Evolutionary conservation across 345 rosid species (phyloP).

Genomic region (Schrenkiella parvula): DNA sequence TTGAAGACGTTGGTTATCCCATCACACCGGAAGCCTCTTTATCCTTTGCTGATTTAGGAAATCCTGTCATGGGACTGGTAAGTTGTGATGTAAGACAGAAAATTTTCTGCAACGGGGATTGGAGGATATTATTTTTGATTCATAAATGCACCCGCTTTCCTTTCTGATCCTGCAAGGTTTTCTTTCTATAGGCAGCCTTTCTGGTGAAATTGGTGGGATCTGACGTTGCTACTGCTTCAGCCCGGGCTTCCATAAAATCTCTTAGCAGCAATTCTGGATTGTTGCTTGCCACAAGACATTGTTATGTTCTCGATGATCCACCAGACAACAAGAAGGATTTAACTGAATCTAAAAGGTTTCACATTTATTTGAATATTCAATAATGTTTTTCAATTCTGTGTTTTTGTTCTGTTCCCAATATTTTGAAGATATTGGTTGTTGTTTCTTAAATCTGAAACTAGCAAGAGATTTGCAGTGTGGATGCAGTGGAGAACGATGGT

Average conservation of each 20-base stretch:
- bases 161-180: conserved; percentile 7
- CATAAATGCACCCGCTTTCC: not conserved
- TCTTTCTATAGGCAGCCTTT: conserved; percentile 65
- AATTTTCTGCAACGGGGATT: not conserved
- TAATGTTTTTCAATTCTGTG: not conserved
- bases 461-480: conserved; percentile 47
- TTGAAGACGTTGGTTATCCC: conserved; percentile 74
- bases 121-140: not conserved
- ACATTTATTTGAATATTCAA: not conserved
- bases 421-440: conserved; percentile 14
- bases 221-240: conserved; percentile 70
- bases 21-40: conserved; percentile 53
- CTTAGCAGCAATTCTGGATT: conserved; percentile 49
- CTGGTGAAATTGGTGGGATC: conserved; percentile 59
- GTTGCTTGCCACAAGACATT: conserved; percentile 78
- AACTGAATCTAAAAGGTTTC: conserved; percentile 50
- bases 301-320: conserved; percentile 89
- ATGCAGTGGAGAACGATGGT: conserved; percentile 36
- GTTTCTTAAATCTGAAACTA: conserved; percentile 29
- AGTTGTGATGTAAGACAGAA: conserved; percentile 28
- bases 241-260: conserved; percentile 64
- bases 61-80: conserved; percentile 98
- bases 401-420: conserved; percentile 1
- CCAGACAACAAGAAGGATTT: conserved; percentile 58
- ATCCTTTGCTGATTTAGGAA: conserved; percentile 92